A percentile compares a stretch with the other conserved stretches of the same genome.
These are phyloP conservation scores for Anastatica hierochuntica DNA, from an alignment of 345 rosid genomes.

Conservation along the genomic window DNA sequence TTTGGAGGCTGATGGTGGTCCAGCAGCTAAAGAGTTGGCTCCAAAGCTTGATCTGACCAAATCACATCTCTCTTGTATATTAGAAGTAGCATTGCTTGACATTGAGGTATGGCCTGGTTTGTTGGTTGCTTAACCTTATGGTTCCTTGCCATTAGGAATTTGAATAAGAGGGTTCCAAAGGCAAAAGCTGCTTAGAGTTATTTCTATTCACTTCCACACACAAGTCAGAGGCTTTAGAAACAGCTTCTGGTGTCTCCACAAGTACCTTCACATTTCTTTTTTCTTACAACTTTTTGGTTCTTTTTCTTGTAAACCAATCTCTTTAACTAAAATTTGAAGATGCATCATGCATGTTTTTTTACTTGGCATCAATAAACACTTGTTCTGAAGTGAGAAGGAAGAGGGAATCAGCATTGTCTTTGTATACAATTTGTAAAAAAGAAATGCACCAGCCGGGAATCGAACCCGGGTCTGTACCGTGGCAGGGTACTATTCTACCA, in stretches of 20 bases:
- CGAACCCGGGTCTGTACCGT: constrained; percentile 46
- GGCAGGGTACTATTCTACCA: constrained; percentile 44
- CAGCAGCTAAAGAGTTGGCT: constrained; percentile 63
- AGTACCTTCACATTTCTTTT: not conserved
- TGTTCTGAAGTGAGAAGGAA: no score
- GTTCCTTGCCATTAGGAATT: constrained; percentile 3
- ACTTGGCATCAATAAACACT: no score
- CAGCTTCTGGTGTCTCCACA: constrained; percentile 5
- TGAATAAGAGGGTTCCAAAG: constrained; percentile 54
- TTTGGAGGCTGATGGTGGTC: constrained; percentile 79
- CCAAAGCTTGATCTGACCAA: constrained; percentile 49
- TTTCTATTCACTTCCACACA: constrained; percentile 5
- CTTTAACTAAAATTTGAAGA: no score
- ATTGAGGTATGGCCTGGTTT: constrained; percentile 44
- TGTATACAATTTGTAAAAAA: no score
- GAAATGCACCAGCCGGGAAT: constrained; percentile 53
- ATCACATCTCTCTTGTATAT: constrained; percentile 40
- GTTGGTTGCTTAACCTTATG: not conserved
- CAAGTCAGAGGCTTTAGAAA: constrained; percentile 5
- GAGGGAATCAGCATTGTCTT: no score
- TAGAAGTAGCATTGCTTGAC: constrained; percentile 40
- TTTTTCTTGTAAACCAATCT: no score
- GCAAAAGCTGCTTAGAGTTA: constrained; percentile 40
- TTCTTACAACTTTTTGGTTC: constrained; percentile 1
- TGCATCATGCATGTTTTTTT: no score